Percentiles rank a stretch among this genome's conserved stretches.
phyloP scores from a whole-genome alignment of 169 alveolate genomes.

The Plasmodium relictum region DNA sequence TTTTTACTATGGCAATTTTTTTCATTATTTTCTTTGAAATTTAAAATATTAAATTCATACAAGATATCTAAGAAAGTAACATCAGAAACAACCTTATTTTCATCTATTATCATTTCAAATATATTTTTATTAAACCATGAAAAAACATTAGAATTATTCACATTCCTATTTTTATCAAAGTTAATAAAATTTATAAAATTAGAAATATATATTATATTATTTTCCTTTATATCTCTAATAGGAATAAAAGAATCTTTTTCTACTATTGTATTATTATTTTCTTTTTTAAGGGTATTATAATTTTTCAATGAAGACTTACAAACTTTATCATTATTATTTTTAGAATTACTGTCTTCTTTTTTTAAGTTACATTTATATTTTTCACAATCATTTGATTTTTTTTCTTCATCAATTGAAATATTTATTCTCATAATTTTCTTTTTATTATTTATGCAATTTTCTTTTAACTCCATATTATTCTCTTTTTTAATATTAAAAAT shows the following conservation, averaged over 20 bases:
- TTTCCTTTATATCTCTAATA: neutral
- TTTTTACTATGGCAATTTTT: constrained; percentile 7
- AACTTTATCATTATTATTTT: neutral
- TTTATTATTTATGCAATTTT: constrained; percentile 11
- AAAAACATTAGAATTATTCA: constrained; percentile 32
- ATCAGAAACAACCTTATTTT: constrained; percentile 27
- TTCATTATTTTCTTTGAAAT: constrained; percentile 13
- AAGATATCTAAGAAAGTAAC: constrained; percentile 64
- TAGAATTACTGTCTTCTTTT: neutral
- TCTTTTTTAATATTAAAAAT: constrained; percentile 17
- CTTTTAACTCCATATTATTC: constrained; percentile 8
- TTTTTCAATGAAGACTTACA: neutral
- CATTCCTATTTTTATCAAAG: constrained; percentile 29
- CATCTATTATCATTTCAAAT: constrained; percentile 56
- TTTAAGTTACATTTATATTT: neutral
- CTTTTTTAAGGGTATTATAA: neutral
- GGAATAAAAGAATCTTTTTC: neutral
- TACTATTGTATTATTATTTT: neutral
- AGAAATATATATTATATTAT: constrained; percentile 26
- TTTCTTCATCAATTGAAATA: constrained; percentile 32
- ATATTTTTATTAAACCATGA: constrained; percentile 51
- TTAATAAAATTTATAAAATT: constrained; percentile 43
- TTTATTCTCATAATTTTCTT: constrained; percentile 39
- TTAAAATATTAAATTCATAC: constrained; percentile 54
- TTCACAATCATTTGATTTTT: constrained; percentile 4